Evolutionary conservation across 148 eudicot species (phyloP).

Genomic region (Nyssa sinensis): DNA sequence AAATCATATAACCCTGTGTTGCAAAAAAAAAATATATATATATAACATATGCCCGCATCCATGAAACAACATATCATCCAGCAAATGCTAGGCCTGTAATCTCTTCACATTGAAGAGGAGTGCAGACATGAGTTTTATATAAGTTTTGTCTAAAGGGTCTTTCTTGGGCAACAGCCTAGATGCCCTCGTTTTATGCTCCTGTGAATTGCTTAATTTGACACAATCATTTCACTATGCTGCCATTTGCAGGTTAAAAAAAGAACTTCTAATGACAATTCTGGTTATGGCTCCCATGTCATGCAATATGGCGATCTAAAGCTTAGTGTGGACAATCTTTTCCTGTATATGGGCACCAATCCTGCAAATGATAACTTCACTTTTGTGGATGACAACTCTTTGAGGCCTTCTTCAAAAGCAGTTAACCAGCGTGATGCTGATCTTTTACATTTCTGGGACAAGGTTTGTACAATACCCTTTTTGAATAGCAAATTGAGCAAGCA

Average conservation of each 20-base stretch:
- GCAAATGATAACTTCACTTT: constrained; percentile 77
- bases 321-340: constrained; percentile 52
- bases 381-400: constrained; percentile 52
- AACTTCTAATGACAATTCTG: constrained; percentile 59
- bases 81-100: background rate
- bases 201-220: background rate
- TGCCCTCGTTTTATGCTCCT: background rate
- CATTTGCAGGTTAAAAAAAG: constrained; percentile 71
- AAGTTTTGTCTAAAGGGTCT: background rate
- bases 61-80: no score
- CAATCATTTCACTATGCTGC: background rate
- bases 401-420: constrained; percentile 57
- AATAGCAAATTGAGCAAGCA: background rate
- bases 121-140: background rate
- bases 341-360: constrained; percentile 89
- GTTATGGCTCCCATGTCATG: constrained; percentile 94
- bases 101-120: background rate
- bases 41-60: background rate
- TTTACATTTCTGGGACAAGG: constrained; percentile 97
- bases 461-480: constrained; percentile 22
- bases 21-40: no score
- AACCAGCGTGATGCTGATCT: constrained; percentile 99
- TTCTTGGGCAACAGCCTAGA: background rate
- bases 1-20: background rate
- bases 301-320: constrained; percentile 75